Conservation (phyloP, 2,329 filamentous ascomycete genomes). For the Phialocephala sp. region DNA sequence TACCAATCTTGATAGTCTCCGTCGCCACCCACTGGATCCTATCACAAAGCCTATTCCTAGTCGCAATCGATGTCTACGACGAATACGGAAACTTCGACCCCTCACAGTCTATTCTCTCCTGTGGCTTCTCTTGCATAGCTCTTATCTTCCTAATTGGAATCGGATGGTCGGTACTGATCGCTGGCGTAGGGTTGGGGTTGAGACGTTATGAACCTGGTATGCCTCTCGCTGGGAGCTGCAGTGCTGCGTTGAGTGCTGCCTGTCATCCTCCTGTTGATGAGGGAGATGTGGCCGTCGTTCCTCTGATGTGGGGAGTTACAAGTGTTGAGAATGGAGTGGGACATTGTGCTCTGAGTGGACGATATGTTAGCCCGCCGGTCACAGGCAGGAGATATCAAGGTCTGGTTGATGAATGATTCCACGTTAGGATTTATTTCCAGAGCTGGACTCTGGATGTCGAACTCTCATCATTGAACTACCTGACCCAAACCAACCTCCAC, state of each 20-base stretch:
- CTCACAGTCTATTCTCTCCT: constrained; percentile 27
- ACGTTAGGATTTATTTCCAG: background rate
- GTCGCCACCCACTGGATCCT: constrained; percentile 48
- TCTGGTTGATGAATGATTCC: background rate
- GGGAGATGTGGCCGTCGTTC: constrained; percentile 18
- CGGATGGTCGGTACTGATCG: constrained; percentile 26
- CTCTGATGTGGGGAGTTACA: constrained; percentile 31
- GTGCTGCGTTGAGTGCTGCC: constrained; percentile 32
- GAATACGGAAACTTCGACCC: constrained; percentile 21
- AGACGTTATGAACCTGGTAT: constrained; percentile 26
- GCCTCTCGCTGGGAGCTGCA: constrained; percentile 32
- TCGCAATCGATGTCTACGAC: constrained; percentile 39
- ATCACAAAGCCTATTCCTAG: constrained; percentile 47
- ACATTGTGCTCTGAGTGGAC: constrained; percentile 32
- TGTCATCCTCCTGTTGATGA: constrained; percentile 30
- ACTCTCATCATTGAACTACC: background rate
- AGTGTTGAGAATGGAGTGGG: constrained; percentile 24
- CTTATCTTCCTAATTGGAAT: constrained; percentile 30
- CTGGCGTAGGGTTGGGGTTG: constrained; percentile 24
- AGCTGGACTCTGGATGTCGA: constrained; percentile 9
- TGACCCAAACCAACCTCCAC: too few relatives aligned
- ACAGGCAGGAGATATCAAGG: constrained; percentile 19
- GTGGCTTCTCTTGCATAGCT: constrained; percentile 37
- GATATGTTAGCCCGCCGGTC: constrained; percentile 29
- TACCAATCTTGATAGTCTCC: constrained; percentile 33